Base-by-base conservation (phyloP, 2,329 filamentous ascomycete genomes). In the Karstenula rhodostoma region DNA sequence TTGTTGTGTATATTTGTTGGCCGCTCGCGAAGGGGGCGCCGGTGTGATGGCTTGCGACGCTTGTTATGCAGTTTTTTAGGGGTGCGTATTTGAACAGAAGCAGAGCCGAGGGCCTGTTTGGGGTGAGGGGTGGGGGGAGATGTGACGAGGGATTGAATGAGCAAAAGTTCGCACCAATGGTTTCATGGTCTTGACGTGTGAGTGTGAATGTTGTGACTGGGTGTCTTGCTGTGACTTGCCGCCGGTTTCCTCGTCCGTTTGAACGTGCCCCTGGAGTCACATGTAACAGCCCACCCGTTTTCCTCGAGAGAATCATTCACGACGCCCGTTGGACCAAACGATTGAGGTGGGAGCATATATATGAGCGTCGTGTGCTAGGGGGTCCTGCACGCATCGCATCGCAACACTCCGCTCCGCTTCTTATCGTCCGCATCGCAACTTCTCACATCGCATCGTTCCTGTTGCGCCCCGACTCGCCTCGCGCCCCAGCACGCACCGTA, bases 1-100 rank as follows among this genome's bases (percentile, higher is more conserved):
- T 63, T 35, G 44, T 47, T 65, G 62, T 67, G 62, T 59, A 66
- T 66, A 65, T 55, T 56, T 57, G 6, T 56, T 40, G 13, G 22
- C 52, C 33, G 37, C 27, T 22, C 37, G 32, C 10, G 44, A 23
- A 12, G 19, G 51, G 29, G 32, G 4, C 19, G 49, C 50, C 27
- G 19, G 54, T 35, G 42, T 27, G 40, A 58, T 60, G 61, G 54
- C 57, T 66, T 58, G 60, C 61, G 48, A 67, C 64, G 61, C 65
- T 65, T 62, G 58, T 56, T 54, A 64, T 57, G 61, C 60, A 54
- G 63, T 57, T 64, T 54, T 57, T 27, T 51, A 56, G n/a, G 51
- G 32, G 12, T 25, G 35, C 15, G 35, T 32, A 17, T n/a, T 19
- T 25, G 32, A n/a, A 19, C n/a, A 8, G 19, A 10, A 22, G 19